A percentile compares a stretch with the other conserved stretches of the same genome.
These are phyloP conservation scores for Flaveria robusta DNA, from an alignment of 129 eudicot species.

Conservation along the genomic window DNA sequence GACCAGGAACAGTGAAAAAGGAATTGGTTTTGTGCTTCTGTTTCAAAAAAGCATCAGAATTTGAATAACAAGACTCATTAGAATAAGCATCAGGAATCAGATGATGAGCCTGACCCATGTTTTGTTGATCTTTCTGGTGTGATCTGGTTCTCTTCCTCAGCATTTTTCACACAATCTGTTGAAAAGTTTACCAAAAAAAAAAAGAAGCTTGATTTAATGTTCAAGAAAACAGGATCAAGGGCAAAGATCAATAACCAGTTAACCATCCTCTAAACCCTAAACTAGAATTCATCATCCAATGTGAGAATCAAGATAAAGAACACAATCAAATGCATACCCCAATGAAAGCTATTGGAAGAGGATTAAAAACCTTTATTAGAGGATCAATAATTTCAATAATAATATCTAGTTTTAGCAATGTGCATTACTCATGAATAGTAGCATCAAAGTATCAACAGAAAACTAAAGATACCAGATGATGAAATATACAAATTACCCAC, in stretches of 20 bases:
- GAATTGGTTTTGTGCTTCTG: constrained; percentile 72
- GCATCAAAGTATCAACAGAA: constrained; percentile 22
- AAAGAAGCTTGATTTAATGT: constrained; percentile 8
- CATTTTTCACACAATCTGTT: constrained; percentile 53
- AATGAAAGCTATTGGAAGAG: not conserved
- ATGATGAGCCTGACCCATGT: constrained; percentile 53
- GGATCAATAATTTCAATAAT: not conserved
- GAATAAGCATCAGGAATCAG: constrained; percentile 51
- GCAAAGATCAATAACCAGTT: constrained; percentile 15
- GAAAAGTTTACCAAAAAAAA: constrained; percentile 9
- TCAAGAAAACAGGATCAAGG: not conserved
- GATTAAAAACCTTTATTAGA: not conserved
- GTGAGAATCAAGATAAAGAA: not conserved
- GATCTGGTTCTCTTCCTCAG: constrained; percentile 90
- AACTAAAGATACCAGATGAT: constrained; percentile 16
- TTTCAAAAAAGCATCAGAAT: constrained; percentile 52
- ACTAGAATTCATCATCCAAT: constrained; percentile 2
- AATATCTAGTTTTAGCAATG: constrained; percentile 17
- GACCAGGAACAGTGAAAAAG: constrained; percentile 70
- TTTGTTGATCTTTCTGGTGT: constrained; percentile 78
- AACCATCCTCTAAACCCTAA: constrained; percentile 27
- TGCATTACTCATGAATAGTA: constrained; percentile 23
- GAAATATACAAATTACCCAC: constrained; percentile 19
- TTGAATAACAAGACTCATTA: constrained; percentile 39
- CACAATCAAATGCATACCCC: not conserved